phyloP scores from a whole-genome alignment of 1,284 basidiomycete species.

The Sporisorium scitamineum region DNA sequence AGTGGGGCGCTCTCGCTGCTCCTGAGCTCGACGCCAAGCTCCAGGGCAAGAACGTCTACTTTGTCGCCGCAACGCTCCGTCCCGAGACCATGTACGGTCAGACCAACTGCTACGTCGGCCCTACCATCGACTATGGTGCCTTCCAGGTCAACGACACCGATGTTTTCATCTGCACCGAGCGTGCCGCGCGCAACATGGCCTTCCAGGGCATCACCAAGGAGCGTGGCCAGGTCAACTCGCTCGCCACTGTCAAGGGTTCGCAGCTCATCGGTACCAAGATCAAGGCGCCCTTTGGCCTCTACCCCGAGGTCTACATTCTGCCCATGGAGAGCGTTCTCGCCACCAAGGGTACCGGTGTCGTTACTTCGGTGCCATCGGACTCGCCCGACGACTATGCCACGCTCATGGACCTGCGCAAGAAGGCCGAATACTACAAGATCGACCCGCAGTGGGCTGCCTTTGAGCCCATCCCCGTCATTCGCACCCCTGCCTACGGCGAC shows the following conservation, averaged over 20 bases:
- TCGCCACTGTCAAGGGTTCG: constrained; percentile 73
- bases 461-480: constrained; percentile 88
- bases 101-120: constrained; percentile 97
- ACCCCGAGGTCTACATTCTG: constrained; percentile 90
- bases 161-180: constrained; percentile 88
- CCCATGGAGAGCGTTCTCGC: constrained; percentile 98
- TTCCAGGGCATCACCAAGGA: constrained; percentile 83
- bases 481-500: constrained; percentile 89
- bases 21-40: constrained; percentile 75
- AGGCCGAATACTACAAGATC: constrained; percentile 96
- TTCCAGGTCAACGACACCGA: constrained; percentile 78
- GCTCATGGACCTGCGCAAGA: constrained; percentile 92
- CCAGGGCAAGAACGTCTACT: constrained; percentile 83
- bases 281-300: constrained; percentile 85
- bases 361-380: constrained; percentile 97
- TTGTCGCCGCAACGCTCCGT: constrained; percentile 94
- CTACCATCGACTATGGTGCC: constrained; percentile 89
- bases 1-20: constrained; percentile 72
- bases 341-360: constrained; percentile 98
- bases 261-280: constrained; percentile 90
- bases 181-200: constrained; percentile 96
- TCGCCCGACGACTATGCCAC: constrained; percentile 97
- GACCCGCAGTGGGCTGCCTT: constrained; percentile 87
- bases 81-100: constrained; percentile 99
- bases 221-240: constrained; percentile 59